These are phyloP conservation scores for Metroxylon sagu DNA, from an alignment of 176 grass and related monocot genomes.

Conservation along the genomic window DNA sequence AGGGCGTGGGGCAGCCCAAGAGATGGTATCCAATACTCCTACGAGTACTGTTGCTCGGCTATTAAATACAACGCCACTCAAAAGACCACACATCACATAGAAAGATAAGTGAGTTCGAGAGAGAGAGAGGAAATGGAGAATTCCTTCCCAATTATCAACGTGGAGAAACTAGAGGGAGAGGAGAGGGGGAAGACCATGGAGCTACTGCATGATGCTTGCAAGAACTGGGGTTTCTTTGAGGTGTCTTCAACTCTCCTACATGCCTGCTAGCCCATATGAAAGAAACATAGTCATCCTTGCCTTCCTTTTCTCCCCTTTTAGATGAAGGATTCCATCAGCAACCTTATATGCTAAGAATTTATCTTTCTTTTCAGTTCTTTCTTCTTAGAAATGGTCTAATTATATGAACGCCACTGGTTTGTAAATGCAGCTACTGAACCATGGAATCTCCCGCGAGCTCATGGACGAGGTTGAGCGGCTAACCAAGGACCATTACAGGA, in stretches of 20 bases:
- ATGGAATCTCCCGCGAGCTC: constrained; percentile 69
- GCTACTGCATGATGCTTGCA: constrained; percentile 57
- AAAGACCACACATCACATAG: not conserved
- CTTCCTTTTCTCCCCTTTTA: too few relatives aligned
- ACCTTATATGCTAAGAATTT: too few relatives aligned
- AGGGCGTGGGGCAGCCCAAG: too few relatives aligned
- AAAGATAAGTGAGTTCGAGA: not conserved
- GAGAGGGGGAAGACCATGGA: constrained; percentile 47
- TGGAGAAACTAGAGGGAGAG: constrained; percentile 48
- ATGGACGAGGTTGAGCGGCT: constrained; percentile 85
- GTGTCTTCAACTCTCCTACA: constrained; percentile 12
- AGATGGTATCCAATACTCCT: too few relatives aligned
- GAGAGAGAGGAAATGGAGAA: constrained; percentile 15
- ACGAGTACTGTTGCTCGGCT: too few relatives aligned
- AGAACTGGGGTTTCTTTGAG: constrained; percentile 99
- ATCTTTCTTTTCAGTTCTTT: too few relatives aligned
- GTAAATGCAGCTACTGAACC: constrained; percentile 46
- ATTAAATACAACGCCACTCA: too few relatives aligned
- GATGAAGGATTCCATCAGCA: too few relatives aligned
- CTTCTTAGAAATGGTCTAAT: too few relatives aligned
- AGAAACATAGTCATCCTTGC: too few relatives aligned
- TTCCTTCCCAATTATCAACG: constrained; percentile 64
- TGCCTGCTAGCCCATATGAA: too few relatives aligned
- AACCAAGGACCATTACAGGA: constrained; percentile 82
- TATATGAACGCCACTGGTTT: too few relatives aligned